These are phyloP conservation scores for Xylaria sp. DNA, from an alignment of 2,329 filamentous ascomycete genomes.

Conservation along the genomic window DNA sequence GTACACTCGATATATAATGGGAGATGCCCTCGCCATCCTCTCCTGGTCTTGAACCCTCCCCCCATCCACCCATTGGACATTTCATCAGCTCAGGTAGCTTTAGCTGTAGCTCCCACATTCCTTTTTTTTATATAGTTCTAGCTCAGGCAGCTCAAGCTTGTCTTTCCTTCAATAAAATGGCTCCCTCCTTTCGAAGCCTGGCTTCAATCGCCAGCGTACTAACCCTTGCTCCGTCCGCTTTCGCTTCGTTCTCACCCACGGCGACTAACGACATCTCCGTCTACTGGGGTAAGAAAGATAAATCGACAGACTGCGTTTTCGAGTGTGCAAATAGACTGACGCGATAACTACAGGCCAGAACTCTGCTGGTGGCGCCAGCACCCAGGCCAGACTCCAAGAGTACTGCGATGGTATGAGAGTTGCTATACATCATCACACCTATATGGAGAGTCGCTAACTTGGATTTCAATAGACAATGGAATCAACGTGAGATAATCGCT, in stretches of 20 bases:
- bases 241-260: conserved; percentile 59
- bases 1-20: conserved; percentile 29
- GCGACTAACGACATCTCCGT: conserved; percentile 67
- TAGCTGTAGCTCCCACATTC: conserved; percentile 27
- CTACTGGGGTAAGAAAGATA: conserved; percentile 68
- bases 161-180: conserved; percentile 42
- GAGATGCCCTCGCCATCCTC: conserved; percentile 12
- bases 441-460: conserved; percentile 9
- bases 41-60: conserved; percentile 19
- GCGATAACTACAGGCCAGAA: conserved; percentile 63
- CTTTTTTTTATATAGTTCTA: conserved; percentile 34
- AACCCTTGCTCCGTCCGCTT: conserved; percentile 45
- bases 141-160: conserved; percentile 41
- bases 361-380: conserved; percentile 61
- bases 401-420: conserved; percentile 66
- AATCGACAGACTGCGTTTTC: neutral
- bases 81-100: conserved; percentile 35
- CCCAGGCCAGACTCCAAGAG: conserved; percentile 65
- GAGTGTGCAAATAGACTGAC: conserved; percentile 30
- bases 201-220: conserved; percentile 45
- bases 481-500: conserved; percentile 56
- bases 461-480: conserved; percentile 53
- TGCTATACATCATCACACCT: neutral
- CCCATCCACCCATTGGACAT: conserved; percentile 29
- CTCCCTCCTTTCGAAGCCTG: conserved; percentile 41